Conservation (phyloP, 2,329 filamentous ascomycete species). For the Colletotrichum sp. region DNA sequence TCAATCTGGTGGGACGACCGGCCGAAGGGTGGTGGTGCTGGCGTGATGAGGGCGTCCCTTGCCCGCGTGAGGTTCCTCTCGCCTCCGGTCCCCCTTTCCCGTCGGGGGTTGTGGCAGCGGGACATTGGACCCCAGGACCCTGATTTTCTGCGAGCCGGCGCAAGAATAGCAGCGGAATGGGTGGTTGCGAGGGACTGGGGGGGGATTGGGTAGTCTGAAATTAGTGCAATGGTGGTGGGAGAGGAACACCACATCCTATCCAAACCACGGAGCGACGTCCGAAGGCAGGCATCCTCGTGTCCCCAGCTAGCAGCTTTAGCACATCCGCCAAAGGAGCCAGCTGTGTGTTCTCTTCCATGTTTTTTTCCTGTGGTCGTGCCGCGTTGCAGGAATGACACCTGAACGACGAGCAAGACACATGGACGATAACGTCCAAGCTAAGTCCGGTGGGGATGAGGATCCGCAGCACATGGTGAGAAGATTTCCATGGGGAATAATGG, state of each 20-base stretch:
- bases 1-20: not conserved
- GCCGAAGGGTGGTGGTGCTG: not conserved
- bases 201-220: not conserved
- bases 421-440: not conserved
- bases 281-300: not conserved
- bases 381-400: not conserved
- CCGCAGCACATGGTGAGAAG: not conserved
- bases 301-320: not conserved
- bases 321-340: not conserved
- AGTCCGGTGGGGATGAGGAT: not conserved
- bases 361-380: not conserved
- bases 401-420: not conserved
- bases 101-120: not conserved
- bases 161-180: not conserved
- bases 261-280: slow-evolving; percentile 1
- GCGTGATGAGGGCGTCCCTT: not conserved
- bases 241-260: not conserved
- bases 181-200: not conserved
- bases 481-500: not conserved
- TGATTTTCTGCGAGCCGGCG: not conserved
- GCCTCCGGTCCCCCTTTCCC: not conserved
- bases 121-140: not conserved
- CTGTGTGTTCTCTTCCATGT: not conserved
- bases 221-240: not conserved
- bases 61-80: not conserved